Evolutionary conservation across 768 basidiomycete genomes (phyloP), one percentile per base, ranked within the genome.

Genomic region (Leccinum subgranulosum): DNA sequence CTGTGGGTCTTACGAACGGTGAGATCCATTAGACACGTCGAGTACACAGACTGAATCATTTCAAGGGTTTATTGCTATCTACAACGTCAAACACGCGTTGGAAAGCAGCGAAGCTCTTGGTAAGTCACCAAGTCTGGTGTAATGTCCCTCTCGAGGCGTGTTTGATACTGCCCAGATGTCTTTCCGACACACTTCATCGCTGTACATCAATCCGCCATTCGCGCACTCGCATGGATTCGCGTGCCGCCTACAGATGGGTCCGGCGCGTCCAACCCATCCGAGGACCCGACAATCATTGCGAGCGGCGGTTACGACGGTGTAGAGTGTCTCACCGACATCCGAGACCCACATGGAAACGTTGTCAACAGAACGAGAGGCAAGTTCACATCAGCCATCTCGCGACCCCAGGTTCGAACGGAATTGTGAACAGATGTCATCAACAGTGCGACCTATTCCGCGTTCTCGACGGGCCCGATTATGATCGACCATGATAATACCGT

Each of bases 1-100:
- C 92, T 0, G 83, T 89, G 12, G 95, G 94, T 0, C 87, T 87
- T 27, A 87, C 90, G 3, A 90, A 92, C 62, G 95, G 96, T 93
- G 54, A 51, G 53, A 34, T 19, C 8, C 7, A 2, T 3, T 9
- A 11, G 39, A 12, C 11, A 17, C 4, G 6, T 28, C 43, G n/a
- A 0, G 2, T 21, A 6, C 15, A 2, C 15, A 9, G 6, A 31
- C 6, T 59, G 23, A 61, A 57, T 55, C 59, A 9, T 65, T 46
- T 33, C 31, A 56, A 85, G 83, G 83, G 25, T 76, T 75, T 31
- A 80, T 87, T 49, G 83, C 81, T 3, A 77, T 86, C 2, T 87
- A 85, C 62, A 73, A 86, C 58, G 62, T 87, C 51, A 79, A 75
- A 8, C 60, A 75, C 49, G 72, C 76, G 3, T 64, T 86, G 23